Evolutionary conservation across 257 asterid species (phyloP), one percentile per base, ranked within the genome.

Genomic region (Echites panduratus): DNA sequence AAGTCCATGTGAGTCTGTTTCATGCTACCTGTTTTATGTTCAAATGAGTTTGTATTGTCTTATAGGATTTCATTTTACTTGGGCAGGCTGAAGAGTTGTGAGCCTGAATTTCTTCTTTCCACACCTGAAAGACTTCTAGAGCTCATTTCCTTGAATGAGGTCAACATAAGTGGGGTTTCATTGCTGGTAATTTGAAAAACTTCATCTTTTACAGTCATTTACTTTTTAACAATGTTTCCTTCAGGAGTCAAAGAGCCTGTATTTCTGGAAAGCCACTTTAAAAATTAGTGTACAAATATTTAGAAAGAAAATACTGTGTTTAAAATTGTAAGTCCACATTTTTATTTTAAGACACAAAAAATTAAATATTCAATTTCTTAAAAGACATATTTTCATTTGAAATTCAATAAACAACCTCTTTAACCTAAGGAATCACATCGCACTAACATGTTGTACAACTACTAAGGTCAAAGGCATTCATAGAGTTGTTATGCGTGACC

Each of bases 41-140:
- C 48, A 41, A 12, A 70, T 73, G 77, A 80, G 40, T 68, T 80
- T 72, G 27, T 70, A 27, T 72, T 38, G 17, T 19, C 48, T 32
- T 38, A 38, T 19, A 4, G 32, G 12, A 22, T 66, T 74, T 24
- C 63, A 41, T 66, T 76, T 75, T 70, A 24, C 47, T 67, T 41
- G 75, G 77, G 72, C 86, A 92, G 98, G 74, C 81, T 92, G 70
- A 86, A 79, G 85, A 87, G 80, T 61, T 79, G 79, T 69, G 97
- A 90, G 66, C 98, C 98, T 0, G 98, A 92, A 84, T 86, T 90
- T 80, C 69, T 92, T 45, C 71, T 92, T 74, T 85, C 96, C 79
- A 92, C 98, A 16, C 91, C 98, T 0, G 89, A 81, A 69, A 89
- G 93, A 71, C 93, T 92, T 75, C 80, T 85, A 76, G 88, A 86